Evolutionary conservation across 179 eudicot species (phyloP).

Genomic region (Silene vulgaris): DNA sequence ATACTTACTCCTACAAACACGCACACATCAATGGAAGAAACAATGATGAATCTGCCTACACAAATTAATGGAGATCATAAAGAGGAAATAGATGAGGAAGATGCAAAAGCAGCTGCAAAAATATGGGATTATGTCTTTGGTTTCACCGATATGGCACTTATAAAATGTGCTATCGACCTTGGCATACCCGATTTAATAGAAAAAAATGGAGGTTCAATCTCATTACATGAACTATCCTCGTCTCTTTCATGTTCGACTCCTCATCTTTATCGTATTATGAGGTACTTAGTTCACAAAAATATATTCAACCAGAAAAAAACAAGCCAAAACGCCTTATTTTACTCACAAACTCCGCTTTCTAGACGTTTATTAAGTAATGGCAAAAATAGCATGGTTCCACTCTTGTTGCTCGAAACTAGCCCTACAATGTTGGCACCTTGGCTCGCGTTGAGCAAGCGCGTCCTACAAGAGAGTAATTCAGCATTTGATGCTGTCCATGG

Average conservation of each 20-base stretch:
- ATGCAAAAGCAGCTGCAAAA: constrained; percentile 36
- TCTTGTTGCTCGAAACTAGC: constrained; percentile 41
- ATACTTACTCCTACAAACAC: neutral
- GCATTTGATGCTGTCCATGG: constrained; percentile 49
- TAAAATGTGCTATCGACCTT: constrained; percentile 65
- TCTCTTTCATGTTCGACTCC: constrained; percentile 41
- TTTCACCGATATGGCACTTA: constrained; percentile 49
- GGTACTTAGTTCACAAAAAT: constrained; percentile 47
- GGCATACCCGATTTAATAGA: constrained; percentile 53
- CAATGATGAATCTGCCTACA: neutral
- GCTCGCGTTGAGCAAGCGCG: constrained; percentile 48
- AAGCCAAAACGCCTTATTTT: constrained; percentile 24
- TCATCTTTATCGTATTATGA: constrained; percentile 55
- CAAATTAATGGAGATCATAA: constrained; percentile 14
- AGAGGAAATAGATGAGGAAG: constrained; percentile 28
- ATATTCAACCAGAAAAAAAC: constrained; percentile 32
- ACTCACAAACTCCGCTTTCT: constrained; percentile 55
- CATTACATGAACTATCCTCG: constrained; percentile 44
- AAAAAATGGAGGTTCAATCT: constrained; percentile 37
- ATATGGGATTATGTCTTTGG: constrained; percentile 60
- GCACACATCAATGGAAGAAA: constrained; percentile 12
- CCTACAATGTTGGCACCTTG: constrained; percentile 58
- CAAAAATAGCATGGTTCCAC: constrained; percentile 37
- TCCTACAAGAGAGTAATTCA: constrained; percentile 16
- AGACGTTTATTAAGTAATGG: constrained; percentile 35